Percentiles rank a stretch among this genome's conserved stretches.
Conservation (phyloP, 805 yeast species). For the Komagataella pastoris region DNA sequence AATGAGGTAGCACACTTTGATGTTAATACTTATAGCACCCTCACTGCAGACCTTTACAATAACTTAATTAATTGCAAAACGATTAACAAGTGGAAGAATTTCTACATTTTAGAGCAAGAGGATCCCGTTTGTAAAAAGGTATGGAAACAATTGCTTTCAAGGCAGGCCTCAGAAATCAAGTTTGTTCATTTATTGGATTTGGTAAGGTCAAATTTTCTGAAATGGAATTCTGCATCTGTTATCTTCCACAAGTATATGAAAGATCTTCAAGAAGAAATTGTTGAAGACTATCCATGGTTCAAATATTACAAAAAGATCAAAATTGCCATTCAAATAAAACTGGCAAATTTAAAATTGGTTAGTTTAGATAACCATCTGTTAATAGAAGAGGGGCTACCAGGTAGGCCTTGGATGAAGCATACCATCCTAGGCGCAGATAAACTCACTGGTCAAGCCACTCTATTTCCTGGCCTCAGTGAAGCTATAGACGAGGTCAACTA, state of each 20-base stretch:
- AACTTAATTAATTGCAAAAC: constrained; percentile 1
- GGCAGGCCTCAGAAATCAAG: constrained; percentile 1
- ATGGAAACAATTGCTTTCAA: neutral
- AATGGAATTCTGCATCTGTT: constrained; percentile 16
- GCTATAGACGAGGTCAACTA: constrained; percentile 34
- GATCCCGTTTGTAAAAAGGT: neutral
- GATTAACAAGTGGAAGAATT: constrained; percentile 4
- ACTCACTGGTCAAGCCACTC: constrained; percentile 29
- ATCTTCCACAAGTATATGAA: constrained; percentile 34
- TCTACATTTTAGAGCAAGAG: neutral
- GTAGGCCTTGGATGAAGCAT: constrained; percentile 57
- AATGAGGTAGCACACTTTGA: constrained; percentile 32
- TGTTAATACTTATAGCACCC: constrained; percentile 24
- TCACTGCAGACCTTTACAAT: constrained; percentile 1
- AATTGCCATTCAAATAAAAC: constrained; percentile 42
- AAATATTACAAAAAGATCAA: constrained; percentile 41
- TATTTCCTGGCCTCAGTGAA: constrained; percentile 48
- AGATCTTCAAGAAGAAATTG: constrained; percentile 34
- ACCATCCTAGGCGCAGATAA: constrained; percentile 62
- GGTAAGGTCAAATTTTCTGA: constrained; percentile 3
- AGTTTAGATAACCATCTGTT: constrained; percentile 43
- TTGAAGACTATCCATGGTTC: constrained; percentile 73
- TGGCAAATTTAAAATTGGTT: constrained; percentile 37
- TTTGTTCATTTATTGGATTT: constrained; percentile 3
- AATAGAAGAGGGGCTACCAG: constrained; percentile 25